phyloP scores from a whole-genome alignment of 2,329 filamentous ascomycete genomes.

The Pyrenochaeta sp. region DNA sequence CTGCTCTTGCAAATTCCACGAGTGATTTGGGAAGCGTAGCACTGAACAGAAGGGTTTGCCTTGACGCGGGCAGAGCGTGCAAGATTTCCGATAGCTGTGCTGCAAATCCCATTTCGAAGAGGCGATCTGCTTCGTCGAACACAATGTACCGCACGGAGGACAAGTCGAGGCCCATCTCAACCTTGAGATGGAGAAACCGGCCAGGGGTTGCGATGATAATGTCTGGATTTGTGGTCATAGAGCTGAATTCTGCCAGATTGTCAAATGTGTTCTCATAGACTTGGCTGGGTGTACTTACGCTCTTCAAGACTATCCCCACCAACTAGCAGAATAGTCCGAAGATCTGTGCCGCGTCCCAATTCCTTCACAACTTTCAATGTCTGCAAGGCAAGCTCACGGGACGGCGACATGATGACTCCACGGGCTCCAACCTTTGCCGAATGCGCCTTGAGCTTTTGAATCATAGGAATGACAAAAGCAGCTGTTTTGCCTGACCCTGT shows the following conservation, averaged over 20 bases:
- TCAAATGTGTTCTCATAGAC: conserved; percentile 7
- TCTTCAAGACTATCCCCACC: conserved; percentile 96
- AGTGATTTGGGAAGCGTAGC: conserved; percentile 92
- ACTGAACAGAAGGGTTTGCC: conserved; percentile 94
- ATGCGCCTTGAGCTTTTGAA: conserved; percentile 89
- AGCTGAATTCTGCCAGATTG: conserved; percentile 70
- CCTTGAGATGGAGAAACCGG: conserved; percentile 94
- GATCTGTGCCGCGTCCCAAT: conserved; percentile 85
- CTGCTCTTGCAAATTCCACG: conserved; percentile 94
- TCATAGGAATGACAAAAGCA: conserved; percentile 98
- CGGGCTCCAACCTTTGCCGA: conserved; percentile 86
- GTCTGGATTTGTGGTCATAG: conserved; percentile 94
- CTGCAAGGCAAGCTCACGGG: conserved; percentile 91
- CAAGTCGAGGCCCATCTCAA: conserved; percentile 94
- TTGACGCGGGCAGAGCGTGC: conserved; percentile 80
- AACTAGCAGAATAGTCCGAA: conserved; percentile 88
- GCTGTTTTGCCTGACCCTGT: conserved; percentile 99
- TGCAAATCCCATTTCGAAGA: conserved; percentile 99
- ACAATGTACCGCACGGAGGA: conserved; percentile 92
- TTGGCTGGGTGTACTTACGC: conserved; percentile 49
- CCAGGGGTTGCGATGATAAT: conserved; percentile 97
- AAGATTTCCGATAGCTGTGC: conserved; percentile 93
- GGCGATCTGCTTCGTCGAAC: conserved; percentile 94
- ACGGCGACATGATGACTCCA: conserved; percentile 89
- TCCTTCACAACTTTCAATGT: conserved; percentile 97